Conservation (phyloP, 2,329 filamentous ascomycete genomes). For the Proliferodiscus dingleyae region DNA sequence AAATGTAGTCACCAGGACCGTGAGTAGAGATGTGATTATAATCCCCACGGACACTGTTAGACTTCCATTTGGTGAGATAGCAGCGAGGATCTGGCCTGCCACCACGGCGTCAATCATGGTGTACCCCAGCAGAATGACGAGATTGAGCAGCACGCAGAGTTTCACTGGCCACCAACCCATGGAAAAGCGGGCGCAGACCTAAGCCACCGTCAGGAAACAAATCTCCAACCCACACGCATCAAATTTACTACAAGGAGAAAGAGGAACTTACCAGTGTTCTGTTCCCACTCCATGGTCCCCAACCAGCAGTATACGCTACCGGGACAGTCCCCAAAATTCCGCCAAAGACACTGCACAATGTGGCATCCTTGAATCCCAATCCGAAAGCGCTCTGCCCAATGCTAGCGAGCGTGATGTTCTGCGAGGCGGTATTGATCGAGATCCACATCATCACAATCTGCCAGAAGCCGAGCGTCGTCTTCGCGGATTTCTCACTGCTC, state of each 20-base stretch:
- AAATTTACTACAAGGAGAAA: background rate
- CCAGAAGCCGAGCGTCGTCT: slow-evolving; percentile 23
- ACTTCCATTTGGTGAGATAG: slow-evolving; percentile 52
- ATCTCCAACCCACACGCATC: slow-evolving; percentile 19
- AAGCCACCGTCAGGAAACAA: background rate
- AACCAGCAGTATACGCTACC: slow-evolving; percentile 56
- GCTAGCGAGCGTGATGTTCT: slow-evolving; percentile 61
- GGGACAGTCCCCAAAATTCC: slow-evolving; percentile 49
- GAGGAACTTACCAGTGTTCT: slow-evolving; percentile 47
- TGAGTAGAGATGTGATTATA: slow-evolving; percentile 57
- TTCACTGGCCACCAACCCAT: slow-evolving; percentile 65
- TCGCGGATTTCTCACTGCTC: slow-evolving; percentile 45
- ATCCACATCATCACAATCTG: slow-evolving; percentile 50
- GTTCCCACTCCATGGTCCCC: slow-evolving; percentile 56
- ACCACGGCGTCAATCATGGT: slow-evolving; percentile 60
- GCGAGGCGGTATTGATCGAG: slow-evolving; percentile 57
- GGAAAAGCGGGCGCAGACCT: slow-evolving; percentile 49
- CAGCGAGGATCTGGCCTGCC: slow-evolving; percentile 63
- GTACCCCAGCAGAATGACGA: slow-evolving; percentile 59
- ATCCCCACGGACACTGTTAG: slow-evolving; percentile 64
- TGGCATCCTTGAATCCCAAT: slow-evolving; percentile 52
- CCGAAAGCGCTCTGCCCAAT: slow-evolving; percentile 54
- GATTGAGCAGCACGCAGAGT: slow-evolving; percentile 56
- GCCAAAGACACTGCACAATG: slow-evolving; percentile 53
- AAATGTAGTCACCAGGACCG: slow-evolving; percentile 61